Evolutionary conservation across 2,329 filamentous ascomycete species (phyloP).

Genomic region (Fusarium sambucinum): DNA sequence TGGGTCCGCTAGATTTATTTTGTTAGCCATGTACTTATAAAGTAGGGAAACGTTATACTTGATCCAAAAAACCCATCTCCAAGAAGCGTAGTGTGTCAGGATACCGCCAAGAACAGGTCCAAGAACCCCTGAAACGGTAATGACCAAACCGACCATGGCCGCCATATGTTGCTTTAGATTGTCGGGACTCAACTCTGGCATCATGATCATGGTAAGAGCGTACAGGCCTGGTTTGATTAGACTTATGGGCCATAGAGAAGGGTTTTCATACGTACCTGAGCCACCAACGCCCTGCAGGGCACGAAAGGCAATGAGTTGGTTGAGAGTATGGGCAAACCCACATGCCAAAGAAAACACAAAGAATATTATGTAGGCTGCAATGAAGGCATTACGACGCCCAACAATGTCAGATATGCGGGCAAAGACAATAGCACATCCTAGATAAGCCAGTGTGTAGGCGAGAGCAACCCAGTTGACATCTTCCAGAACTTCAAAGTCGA

Average conservation of each 20-base stretch:
- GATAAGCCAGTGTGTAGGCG: conserved; percentile 67
- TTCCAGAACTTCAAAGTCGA: conserved; percentile 61
- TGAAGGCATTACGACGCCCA: conserved; percentile 65
- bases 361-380: conserved; percentile 65
- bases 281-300: conserved; percentile 65
- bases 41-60: conserved; percentile 56
- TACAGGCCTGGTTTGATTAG: conserved; percentile 59
- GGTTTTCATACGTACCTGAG: conserved; percentile 53
- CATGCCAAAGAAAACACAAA: conserved; percentile 68
- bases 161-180: conserved; percentile 58
- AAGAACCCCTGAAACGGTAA: conserved; percentile 62
- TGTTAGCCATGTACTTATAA: conserved; percentile 5
- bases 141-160: conserved; percentile 61
- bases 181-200: conserved; percentile 62
- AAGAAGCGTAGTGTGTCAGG: conserved; percentile 62
- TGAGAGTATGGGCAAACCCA: conserved; percentile 52
- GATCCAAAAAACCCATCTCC: conserved; percentile 71
- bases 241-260: too few relatives aligned
- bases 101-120: conserved; percentile 66
- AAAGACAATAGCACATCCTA: conserved; percentile 68
- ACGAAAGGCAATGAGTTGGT: conserved; percentile 63
- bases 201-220: conserved; percentile 67
- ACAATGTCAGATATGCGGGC: conserved; percentile 67
- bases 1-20: conserved; percentile 59
- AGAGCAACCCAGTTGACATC: conserved; percentile 67